Evolutionary conservation across 2,329 filamentous ascomycete species (phyloP).

Genomic region (Fusarium sp.): DNA sequence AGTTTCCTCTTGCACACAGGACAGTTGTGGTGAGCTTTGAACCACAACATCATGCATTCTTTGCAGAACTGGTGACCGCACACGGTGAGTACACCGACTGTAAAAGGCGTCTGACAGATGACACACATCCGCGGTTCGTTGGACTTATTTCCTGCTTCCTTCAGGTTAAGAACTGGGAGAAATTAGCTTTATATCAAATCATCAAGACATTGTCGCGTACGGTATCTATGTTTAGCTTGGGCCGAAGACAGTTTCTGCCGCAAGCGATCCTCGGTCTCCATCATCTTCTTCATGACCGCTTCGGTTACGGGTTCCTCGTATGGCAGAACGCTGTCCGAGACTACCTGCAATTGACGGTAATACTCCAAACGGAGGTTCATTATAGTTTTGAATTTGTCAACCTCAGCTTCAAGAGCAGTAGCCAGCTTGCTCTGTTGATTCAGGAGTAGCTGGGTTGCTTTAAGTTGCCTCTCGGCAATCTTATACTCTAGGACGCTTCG

Average conservation of each 20-base stretch:
- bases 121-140: constrained; percentile 77
- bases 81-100: constrained; percentile 81
- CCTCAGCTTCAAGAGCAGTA: constrained; percentile 69
- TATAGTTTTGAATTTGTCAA: constrained; percentile 76
- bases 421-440: constrained; percentile 61
- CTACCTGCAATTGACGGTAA: constrained; percentile 86
- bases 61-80: constrained; percentile 95
- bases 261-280: constrained; percentile 52
- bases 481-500: constrained; percentile 73
- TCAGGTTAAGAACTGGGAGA: constrained; percentile 60
- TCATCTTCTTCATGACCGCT: constrained; percentile 49
- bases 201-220: constrained; percentile 49
- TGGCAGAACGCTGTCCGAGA: constrained; percentile 87
- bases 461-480: constrained; percentile 71
- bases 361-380: constrained; percentile 91
- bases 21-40: constrained; percentile 76
- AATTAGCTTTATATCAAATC: constrained; percentile 13
- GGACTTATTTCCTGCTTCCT: constrained; percentile 67
- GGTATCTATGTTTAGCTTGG: constrained; percentile 79
- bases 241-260: constrained; percentile 67
- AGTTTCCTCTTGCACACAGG: constrained; percentile 83
- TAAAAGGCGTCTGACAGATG: constrained; percentile 83
- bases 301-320: constrained; percentile 72
- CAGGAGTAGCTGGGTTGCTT: constrained; percentile 64
- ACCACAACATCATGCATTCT: constrained; percentile 85